phyloP scores from a whole-genome alignment of 169 alveolate genomes.

The Blepharisma undulans region DNA sequence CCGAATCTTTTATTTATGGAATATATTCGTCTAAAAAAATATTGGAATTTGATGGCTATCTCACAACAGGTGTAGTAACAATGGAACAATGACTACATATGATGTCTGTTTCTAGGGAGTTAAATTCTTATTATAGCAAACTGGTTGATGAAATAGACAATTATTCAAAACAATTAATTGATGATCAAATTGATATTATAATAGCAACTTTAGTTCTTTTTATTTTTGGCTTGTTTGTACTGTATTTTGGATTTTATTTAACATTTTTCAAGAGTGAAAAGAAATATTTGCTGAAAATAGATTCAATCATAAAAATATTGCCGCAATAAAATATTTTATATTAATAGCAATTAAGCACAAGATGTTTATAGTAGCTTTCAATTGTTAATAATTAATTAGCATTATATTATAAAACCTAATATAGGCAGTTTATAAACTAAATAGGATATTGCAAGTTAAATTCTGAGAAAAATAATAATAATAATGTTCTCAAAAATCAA shows the following conservation, averaged over 20 bases:
- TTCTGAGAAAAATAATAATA: too few species aligned
- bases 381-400: too few species aligned
- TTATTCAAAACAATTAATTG: background rate
- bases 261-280: background rate
- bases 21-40: background rate
- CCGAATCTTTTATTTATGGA: background rate
- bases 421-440: too few species aligned
- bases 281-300: background rate
- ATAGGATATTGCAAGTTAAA: too few species aligned
- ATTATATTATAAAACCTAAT: too few species aligned
- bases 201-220: background rate
- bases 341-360: too few species aligned
- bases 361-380: background rate
- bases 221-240: background rate
- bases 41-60: background rate
- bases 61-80: background rate
- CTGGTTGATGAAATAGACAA: background rate
- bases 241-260: background rate
- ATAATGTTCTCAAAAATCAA: too few species aligned
- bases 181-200: background rate
- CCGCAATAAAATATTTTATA: background rate
- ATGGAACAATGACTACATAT: background rate
- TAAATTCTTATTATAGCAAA: background rate
- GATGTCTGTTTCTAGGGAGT: background rate
- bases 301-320: background rate